Evolutionary conservation across 495 filamentous ascomycete genomes (phyloP).

Genomic region (Pseudoneurospora amorphoporcata): DNA sequence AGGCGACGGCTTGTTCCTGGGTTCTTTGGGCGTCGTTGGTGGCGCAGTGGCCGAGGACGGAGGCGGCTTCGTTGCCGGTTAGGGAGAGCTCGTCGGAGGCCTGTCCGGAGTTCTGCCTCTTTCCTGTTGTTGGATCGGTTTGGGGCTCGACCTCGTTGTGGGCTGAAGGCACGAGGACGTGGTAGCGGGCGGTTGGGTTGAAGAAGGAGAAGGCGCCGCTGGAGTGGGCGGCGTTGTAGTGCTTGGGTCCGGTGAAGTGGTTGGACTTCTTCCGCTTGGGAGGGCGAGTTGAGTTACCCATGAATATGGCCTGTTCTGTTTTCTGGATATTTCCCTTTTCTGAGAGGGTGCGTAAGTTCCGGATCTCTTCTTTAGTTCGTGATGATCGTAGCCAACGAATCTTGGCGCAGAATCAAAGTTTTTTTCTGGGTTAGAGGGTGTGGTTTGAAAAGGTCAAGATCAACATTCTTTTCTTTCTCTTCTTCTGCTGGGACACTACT

Average conservation of each 20-base stretch:
- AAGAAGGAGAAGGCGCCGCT: constrained; percentile 14
- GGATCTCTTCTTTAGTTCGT: not conserved
- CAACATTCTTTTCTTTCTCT: not conserved
- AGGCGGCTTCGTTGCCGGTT: not conserved
- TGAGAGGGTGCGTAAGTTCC: not conserved
- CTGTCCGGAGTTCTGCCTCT: not conserved
- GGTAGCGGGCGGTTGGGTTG: constrained; percentile 17
- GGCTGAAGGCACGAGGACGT: not conserved
- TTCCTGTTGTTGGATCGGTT: not conserved
- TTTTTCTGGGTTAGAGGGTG: not conserved
- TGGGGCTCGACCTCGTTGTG: not conserved
- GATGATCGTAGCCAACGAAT: not conserved
- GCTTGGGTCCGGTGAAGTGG: constrained; percentile 1
- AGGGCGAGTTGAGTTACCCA: not conserved
- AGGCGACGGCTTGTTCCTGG: not conserved
- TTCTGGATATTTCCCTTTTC: not conserved
- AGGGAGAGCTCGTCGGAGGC: not conserved
- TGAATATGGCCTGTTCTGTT: not conserved
- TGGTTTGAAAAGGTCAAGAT: not conserved
- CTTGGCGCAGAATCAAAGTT: not conserved
- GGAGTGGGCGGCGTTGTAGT: not conserved
- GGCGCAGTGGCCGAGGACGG: not conserved
- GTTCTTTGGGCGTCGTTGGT: not conserved
- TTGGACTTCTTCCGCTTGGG: not conserved
- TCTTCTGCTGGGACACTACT: not conserved